A percentile compares a stretch with the other conserved stretches of the same genome.
These are phyloP conservation scores for Apiotrichum domesticum DNA, from an alignment of 1,284 basidiomycete genomes.

Conservation along the genomic window DNA sequence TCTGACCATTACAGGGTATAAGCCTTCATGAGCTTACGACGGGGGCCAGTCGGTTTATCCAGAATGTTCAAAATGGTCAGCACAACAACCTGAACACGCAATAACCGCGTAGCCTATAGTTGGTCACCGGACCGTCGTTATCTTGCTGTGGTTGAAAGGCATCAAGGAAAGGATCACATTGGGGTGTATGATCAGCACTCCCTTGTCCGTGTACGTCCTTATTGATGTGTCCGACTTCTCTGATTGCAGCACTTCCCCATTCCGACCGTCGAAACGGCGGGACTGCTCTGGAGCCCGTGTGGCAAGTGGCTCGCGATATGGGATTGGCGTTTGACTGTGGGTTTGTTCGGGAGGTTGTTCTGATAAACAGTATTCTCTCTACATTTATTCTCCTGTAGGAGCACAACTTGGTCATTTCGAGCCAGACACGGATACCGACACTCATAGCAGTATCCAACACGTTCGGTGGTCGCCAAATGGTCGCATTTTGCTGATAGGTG, in stretches of 20 bases:
- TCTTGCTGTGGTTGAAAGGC: slow-evolving; percentile 72
- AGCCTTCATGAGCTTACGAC: slow-evolving; percentile 71
- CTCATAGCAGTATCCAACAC: slow-evolving; percentile 54
- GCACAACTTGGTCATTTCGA: slow-evolving; percentile 61
- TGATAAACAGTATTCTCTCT: slow-evolving; percentile 76
- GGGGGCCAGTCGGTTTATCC: slow-evolving; percentile 51
- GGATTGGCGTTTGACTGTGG: slow-evolving; percentile 72
- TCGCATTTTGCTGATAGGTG: slow-evolving; percentile 3
- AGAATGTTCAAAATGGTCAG: slow-evolving; percentile 9
- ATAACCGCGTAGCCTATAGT: slow-evolving; percentile 52
- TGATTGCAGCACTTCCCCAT: slow-evolving; percentile 66
- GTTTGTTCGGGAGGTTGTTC: slow-evolving; percentile 66
- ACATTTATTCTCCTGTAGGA: slow-evolving; percentile 68
- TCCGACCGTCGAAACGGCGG: slow-evolving; percentile 66
- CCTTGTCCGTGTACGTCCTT: slow-evolving; percentile 60
- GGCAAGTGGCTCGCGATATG: slow-evolving; percentile 73
- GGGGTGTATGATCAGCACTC: slow-evolving; percentile 74
- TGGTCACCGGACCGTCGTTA: slow-evolving; percentile 73
- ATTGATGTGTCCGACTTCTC: slow-evolving; percentile 34
- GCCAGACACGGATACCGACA: slow-evolving; percentile 27
- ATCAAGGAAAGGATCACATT: slow-evolving; percentile 74
- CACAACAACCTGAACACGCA: slow-evolving; percentile 3
- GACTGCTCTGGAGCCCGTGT: slow-evolving; percentile 71
- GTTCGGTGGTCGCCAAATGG: slow-evolving; percentile 67
- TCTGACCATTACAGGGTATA: slow-evolving; percentile 62